Evolutionary conservation across 192 early-diverging fungal genomes (phyloP), one percentile per base, ranked within the genome.

Genomic region (Coemansia sp.): DNA sequence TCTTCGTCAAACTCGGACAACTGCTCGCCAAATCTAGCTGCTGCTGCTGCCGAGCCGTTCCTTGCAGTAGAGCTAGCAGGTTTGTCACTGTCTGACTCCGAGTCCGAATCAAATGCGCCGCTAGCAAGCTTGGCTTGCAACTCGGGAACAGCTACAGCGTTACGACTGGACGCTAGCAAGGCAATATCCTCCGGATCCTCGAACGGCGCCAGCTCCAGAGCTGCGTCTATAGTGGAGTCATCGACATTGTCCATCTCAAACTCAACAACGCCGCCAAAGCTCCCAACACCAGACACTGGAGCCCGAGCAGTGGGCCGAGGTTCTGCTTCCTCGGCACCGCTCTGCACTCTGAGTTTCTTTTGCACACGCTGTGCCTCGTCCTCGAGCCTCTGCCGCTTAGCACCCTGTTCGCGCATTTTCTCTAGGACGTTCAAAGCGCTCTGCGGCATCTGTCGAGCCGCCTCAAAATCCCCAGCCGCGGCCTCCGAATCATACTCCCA

Each of bases 61-160:
- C 32, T 41, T 13, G 13, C 34, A 13, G 13, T 29, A 53, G 52
- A 53, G 29, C 52, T 27, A 29, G 65, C 39, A 45, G 55, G 50
- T 39, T 41, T 38, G 35, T 22, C 50, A 38, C 30, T 43, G 7
- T 74, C 69, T 10, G 63, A 64, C 30, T 72, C 73, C 5, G 68
- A 71, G 43, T 69, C 69, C 8, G 78, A 81, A 47, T 81, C 78
- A 60, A 81, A 81, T 12, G 55, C 70, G 20, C 70, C 73, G 56
- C 73, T 75, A 4, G 70, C 73, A 11, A 81, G 73, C 67, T 81
- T 81, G 24, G 73, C 78, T 64, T 67, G 62, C 10, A 75, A 67
- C 32, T 69, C 73, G n/a, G 73, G 69, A 12, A 55, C 53, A 40
- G 62, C 35, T 5, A 43, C 45, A 24, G 72, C 49, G 10, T 55